Base-by-base conservation (phyloP, 345 rosid genomes). In the Camelina neglecta region DNA sequence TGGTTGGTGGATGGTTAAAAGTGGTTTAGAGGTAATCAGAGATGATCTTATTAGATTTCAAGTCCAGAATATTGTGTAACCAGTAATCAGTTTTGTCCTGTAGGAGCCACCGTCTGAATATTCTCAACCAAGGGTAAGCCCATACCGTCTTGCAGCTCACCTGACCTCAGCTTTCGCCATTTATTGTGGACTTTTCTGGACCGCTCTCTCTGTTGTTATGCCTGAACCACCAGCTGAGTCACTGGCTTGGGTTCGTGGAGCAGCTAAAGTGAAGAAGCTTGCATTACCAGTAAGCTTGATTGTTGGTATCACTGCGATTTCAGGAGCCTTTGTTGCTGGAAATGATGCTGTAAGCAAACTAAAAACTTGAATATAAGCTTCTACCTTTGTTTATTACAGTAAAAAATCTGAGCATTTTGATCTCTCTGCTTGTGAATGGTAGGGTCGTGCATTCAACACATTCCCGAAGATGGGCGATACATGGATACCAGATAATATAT, bases 1-100 rank as follows among this genome's bases (percentile, higher is more conserved):
- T 75, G 97, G 97, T 76, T 95, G 97, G 97, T 95, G 99, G 99
- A 92, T 95, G 99, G 99, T 95, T 33, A 95, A 90, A 82, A 95
- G 99, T 77, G 99, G 99, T 68, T 75, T 95, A 78, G 99, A 92
- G 96, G 98, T 92, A 33, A 29, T 64, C 5, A 2, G 21, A 33
- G 16, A 65, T 73, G 57, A 15, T 12, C 16, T 21, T 60, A 11
- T 29, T 55, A 49, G 23, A 38, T 63, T n/a, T 44, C 15, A 8
- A 24, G 8, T 67, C 15, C 56, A 45, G 8, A 59, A 67, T 24
- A 11, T 29, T 64, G 33, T 77, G 76, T 61, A 60, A 62, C 71
- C 42, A 23, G 60, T 60, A 4, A 71, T 7, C 73, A 49, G 23
- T 70, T 55, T 81, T 39, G 67, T 75, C 57, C 18, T 66, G 5